These are phyloP conservation scores for Pezicula neosporulosa DNA, from an alignment of 2,329 filamentous ascomycete species.

Conservation along the genomic window DNA sequence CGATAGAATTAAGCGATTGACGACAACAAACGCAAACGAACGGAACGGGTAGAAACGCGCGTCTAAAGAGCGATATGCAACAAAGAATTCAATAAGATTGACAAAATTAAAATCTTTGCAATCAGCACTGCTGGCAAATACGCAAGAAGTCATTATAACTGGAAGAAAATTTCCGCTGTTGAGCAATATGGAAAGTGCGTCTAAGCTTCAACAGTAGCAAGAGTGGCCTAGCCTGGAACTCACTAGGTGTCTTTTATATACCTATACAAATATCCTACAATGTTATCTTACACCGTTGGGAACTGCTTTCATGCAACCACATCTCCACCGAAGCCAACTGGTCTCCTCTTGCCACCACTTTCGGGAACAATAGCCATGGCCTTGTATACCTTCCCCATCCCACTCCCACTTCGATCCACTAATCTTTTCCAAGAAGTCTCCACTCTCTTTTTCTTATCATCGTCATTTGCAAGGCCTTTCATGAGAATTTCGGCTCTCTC, in stretches of 20 bases:
- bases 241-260: background rate
- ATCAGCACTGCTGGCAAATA: background rate
- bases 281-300: background rate
- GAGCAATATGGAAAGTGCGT: too few relatives aligned
- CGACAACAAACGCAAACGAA: slow-evolving; percentile 1
- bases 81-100: background rate
- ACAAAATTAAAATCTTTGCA: background rate
- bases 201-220: too few relatives aligned
- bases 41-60: slow-evolving; percentile 1
- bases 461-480: slow-evolving; percentile 38
- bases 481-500: slow-evolving; percentile 70
- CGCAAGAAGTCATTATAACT: background rate
- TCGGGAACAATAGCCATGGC: slow-evolving; percentile 86
- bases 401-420: slow-evolving; percentile 75
- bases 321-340: slow-evolving; percentile 89
- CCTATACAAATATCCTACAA: background rate
- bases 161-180: too few relatives aligned
- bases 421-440: slow-evolving; percentile 76
- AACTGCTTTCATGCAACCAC: slow-evolving; percentile 2
- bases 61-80: slow-evolving; percentile 1
- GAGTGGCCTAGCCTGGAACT: background rate
- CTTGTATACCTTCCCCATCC: slow-evolving; percentile 96
- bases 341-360: slow-evolving; percentile 67
- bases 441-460: slow-evolving; percentile 56
- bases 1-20: slow-evolving; percentile 1